phyloP scores from a whole-genome alignment of 1,284 basidiomycete genomes.

The Apiotrichum montevideense region DNA sequence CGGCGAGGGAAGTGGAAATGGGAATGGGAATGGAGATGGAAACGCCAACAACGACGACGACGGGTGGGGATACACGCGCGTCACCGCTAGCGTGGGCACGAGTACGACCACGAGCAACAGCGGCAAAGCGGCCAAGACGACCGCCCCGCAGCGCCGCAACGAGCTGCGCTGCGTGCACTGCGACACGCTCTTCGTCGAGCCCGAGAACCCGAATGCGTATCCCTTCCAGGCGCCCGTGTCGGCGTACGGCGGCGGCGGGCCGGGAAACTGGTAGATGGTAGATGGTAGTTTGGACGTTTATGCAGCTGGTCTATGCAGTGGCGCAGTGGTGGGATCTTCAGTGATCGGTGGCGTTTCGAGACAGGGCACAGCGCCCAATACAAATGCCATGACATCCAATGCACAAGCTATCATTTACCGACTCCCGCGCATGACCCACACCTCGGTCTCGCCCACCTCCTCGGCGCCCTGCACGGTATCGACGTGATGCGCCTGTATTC shows the following conservation, averaged over 20 bases:
- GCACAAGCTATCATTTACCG: neutral
- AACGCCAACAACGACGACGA: neutral
- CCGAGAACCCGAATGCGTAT: neutral
- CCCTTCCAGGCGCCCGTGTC: neutral
- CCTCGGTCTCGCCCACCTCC: conserved; percentile 53
- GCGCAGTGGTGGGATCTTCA: no score
- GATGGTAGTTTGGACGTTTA: no score
- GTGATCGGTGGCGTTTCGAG: no score
- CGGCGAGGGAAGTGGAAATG: neutral
- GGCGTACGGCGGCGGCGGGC: no score
- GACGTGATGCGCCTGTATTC: conserved; percentile 48
- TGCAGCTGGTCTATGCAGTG: no score
- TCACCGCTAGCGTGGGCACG: neutral
- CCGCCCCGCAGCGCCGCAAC: neutral
- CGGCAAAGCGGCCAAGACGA: neutral
- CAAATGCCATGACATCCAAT: no score
- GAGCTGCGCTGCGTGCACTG: neutral
- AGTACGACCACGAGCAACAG: neutral
- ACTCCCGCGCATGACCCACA: conserved; percentile 54
- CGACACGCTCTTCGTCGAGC: neutral
- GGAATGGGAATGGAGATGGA: neutral
- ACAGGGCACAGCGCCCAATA: no score
- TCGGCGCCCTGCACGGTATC: conserved; percentile 55
- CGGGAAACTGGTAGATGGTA: no score
- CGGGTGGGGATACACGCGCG: neutral